phyloP scores from a whole-genome alignment of 768 basidiomycete genomes.

The Collybia sordida region DNA sequence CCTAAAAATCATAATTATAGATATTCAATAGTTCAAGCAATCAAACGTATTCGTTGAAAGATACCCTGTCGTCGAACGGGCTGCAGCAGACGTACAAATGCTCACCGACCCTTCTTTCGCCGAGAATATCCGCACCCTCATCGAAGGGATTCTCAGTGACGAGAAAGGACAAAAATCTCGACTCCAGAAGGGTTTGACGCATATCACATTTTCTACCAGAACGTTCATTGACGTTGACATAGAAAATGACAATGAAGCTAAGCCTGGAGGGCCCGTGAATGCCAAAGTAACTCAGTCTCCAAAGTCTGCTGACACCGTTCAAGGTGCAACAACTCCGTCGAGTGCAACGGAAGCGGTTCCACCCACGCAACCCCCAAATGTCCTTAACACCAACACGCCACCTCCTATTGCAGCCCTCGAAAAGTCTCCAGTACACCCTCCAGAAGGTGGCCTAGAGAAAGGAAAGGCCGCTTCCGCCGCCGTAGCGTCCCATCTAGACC shows the following conservation, averaged over 20 bases:
- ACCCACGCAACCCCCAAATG: slow-evolving; percentile 1
- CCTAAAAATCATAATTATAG: not conserved
- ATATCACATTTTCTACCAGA: slow-evolving; percentile 3
- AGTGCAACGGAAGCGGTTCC: slow-evolving; percentile 10
- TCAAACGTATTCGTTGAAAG: slow-evolving; percentile 29
- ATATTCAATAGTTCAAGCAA: not conserved
- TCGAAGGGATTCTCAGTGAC: slow-evolving; percentile 46
- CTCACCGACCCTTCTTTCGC: slow-evolving; percentile 49
- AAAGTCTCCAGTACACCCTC: slow-evolving; percentile 4
- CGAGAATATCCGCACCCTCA: slow-evolving; percentile 37
- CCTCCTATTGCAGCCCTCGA: slow-evolving; percentile 12
- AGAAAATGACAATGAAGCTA: slow-evolving; percentile 13
- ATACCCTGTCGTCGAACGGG: slow-evolving; percentile 67
- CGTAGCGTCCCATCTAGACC: not conserved
- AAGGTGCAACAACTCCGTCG: slow-evolving; percentile 4
- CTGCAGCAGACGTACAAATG: slow-evolving; percentile 48
- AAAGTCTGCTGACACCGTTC: slow-evolving; percentile 4
- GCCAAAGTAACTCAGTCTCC: slow-evolving; percentile 9
- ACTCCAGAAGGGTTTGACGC: slow-evolving; percentile 14
- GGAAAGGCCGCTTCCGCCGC: slow-evolving; percentile 8
- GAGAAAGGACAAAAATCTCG: slow-evolving; percentile 26
- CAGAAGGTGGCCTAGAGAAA: slow-evolving; percentile 11
- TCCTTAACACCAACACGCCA: slow-evolving; percentile 5
- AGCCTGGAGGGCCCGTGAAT: slow-evolving; percentile 5
- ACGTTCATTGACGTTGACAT: slow-evolving; percentile 10